Base-by-base conservation (phyloP, 352 stramenopile species). In the Pythium phragmitis region DNA sequence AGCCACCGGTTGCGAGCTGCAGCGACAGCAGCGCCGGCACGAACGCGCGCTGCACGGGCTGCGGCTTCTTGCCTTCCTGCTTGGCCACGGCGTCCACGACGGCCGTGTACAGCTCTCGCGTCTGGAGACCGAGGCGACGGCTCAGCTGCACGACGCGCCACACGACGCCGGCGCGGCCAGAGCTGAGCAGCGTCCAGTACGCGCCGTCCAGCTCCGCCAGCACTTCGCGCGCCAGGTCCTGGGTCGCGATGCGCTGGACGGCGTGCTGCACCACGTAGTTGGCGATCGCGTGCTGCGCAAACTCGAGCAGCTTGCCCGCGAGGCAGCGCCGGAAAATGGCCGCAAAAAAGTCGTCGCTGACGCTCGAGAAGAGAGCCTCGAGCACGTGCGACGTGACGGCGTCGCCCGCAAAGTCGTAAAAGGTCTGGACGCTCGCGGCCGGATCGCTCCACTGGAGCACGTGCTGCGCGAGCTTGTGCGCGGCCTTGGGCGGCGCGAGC, bases 241-340 rank as follows among this genome's bases (percentile, higher is more conserved):
- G 39, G 2, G 68, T 77, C 52, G 67, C 57, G 21, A 89, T 74
- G n/a, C 76, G 75, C 56, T 85, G 71, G 33, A 94, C 79, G 11
- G 69, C 79, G 47, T 91, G 70, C 65, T 94, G 85, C 7, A 94
- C 76, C n/a, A 94, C 85, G 53, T 91, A 94, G 65, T 94, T 94
- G 14, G 82, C 76, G 56, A 94, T 89, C 45, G 71, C 74, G 63
- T 94, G 82, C 67, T 92, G 66, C 7, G 70, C 73, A 36, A 92
- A 87, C 58, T 89, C 78, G 45, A 92, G 63, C 66, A 94, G 70
- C 41, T 85, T 82, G 33, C 72, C 66, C 26, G 78, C 65, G 21
- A 94, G 37, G 57, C 81, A 92, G 19, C 83, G 81, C n/a, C 67
- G 65, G 58, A 87, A 92, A 26, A 94, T 59, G 53, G 79, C 82